A percentile compares a stretch with the other conserved stretches of the same genome.
phyloP scores from a whole-genome alignment of 1,284 basidiomycete species.

The Irpex lacteus region DNA sequence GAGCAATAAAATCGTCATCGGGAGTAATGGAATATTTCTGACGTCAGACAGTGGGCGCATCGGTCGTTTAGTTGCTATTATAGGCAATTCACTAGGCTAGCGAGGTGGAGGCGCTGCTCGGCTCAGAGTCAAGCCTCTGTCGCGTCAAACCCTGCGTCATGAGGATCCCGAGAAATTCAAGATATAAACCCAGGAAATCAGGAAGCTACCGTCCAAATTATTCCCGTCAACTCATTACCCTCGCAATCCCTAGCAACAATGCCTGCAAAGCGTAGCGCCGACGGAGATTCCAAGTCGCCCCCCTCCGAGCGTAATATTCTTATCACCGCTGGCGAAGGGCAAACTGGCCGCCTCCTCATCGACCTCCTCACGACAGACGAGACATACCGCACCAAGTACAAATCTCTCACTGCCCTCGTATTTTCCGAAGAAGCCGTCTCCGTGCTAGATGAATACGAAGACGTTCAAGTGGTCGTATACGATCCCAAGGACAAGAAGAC shows the following conservation, averaged over 20 bases:
- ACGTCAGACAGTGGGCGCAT: too few species aligned
- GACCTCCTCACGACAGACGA: slow-evolving; percentile 20
- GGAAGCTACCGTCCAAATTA: background rate
- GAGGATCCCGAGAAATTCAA: background rate
- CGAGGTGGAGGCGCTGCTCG: background rate
- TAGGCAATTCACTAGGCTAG: too few species aligned
- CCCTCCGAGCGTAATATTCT: slow-evolving; percentile 18
- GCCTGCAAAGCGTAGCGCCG: slow-evolving; percentile 10
- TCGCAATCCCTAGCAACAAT: slow-evolving; percentile 3
- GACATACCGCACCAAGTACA: slow-evolving; percentile 16
- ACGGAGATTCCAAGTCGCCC: slow-evolving; percentile 8
- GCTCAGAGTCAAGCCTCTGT: background rate
- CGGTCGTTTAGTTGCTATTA: too few species aligned
- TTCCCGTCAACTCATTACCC: background rate
- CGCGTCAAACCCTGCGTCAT: slow-evolving; percentile 5
- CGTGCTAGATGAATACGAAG: slow-evolving; percentile 16
- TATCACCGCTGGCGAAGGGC: slow-evolving; percentile 22
- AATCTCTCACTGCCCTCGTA: slow-evolving; percentile 20
- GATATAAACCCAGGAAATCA: background rate
- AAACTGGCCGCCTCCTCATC: slow-evolving; percentile 23
- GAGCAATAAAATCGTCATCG: too few species aligned
- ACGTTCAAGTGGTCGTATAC: slow-evolving; percentile 17
- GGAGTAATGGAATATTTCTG: too few species aligned
- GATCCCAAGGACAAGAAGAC: slow-evolving; percentile 16
- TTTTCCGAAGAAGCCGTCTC: slow-evolving; percentile 18